A percentile compares a stretch with the other conserved stretches of the same genome.
Conservation (phyloP, 306 rosid genomes). For the Pyrus bretschneideri region DNA sequence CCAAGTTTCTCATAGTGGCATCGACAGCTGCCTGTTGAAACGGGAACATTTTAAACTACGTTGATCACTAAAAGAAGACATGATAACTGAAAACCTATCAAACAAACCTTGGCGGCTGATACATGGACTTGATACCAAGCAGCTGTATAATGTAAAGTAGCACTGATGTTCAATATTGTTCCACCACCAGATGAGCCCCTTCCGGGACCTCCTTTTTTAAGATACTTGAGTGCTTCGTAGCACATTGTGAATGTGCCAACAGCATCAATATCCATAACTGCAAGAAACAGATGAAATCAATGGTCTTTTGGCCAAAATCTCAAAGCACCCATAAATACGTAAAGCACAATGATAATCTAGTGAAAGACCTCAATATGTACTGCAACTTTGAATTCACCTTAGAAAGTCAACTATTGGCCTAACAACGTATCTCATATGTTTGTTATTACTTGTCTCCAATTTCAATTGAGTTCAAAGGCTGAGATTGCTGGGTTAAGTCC, state of each 20-base stretch:
- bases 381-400: neutral
- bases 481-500: neutral
- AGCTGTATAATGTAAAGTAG: conserved; percentile 86
- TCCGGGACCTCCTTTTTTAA: conserved; percentile 85
- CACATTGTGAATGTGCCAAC: conserved; percentile 99
- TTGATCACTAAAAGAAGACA: neutral
- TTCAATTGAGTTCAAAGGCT: neutral
- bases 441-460: neutral
- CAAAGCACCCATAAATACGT: neutral
- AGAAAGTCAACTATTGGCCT: neutral
- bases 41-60: neutral
- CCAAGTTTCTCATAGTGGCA: conserved; percentile 88
- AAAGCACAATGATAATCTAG: neutral
- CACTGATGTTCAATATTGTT: conserved; percentile 67
- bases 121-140: conserved; percentile 93
- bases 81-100: conserved; percentile 3
- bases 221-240: conserved; percentile 77
- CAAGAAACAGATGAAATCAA: conserved; percentile 16
- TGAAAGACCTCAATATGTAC: neutral
- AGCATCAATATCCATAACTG: conserved; percentile 94
- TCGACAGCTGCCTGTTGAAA: conserved; percentile 84
- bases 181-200: conserved; percentile 60
- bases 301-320: neutral
- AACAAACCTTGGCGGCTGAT: conserved; percentile 84
- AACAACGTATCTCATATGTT: neutral